Percentiles rank a stretch among this genome's conserved stretches.
These are phyloP conservation scores for Fusarium napiforme DNA, from an alignment of 2,329 filamentous ascomycete species.

Conservation along the genomic window DNA sequence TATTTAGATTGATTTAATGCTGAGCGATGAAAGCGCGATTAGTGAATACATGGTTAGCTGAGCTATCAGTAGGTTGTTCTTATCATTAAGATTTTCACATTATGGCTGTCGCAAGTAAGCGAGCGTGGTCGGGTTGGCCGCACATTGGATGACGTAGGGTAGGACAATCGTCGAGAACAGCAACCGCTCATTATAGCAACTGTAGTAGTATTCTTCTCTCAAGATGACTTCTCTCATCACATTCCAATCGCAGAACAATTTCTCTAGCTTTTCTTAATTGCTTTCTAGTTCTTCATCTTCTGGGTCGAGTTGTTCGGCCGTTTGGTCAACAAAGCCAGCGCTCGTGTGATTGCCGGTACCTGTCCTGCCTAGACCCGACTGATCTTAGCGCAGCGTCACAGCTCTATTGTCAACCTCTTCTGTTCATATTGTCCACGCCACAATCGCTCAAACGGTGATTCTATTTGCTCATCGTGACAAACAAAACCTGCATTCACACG, in stretches of 20 bases:
- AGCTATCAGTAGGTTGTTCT: accelerated
- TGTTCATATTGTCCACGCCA: neutral
- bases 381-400: neutral
- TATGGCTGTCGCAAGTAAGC: accelerated
- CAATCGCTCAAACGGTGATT: neutral
- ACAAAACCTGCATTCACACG: neutral
- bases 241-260: accelerated
- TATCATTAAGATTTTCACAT: neutral
- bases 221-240: neutral
- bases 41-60: accelerated
- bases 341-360: neutral
- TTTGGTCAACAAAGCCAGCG: neutral
- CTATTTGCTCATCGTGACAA: neutral
- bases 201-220: no score
- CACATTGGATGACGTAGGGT: neutral
- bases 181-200: neutral
- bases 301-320: accelerated
- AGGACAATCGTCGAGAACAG: neutral
- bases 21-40: neutral
- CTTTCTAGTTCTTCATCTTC: accelerated
- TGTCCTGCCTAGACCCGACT: accelerated
- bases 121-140: neutral
- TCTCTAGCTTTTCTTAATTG: accelerated
- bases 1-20: no score
- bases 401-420: neutral